phyloP scores from a whole-genome alignment of 148 eudicot species.

The Drosera capensis region DNA sequence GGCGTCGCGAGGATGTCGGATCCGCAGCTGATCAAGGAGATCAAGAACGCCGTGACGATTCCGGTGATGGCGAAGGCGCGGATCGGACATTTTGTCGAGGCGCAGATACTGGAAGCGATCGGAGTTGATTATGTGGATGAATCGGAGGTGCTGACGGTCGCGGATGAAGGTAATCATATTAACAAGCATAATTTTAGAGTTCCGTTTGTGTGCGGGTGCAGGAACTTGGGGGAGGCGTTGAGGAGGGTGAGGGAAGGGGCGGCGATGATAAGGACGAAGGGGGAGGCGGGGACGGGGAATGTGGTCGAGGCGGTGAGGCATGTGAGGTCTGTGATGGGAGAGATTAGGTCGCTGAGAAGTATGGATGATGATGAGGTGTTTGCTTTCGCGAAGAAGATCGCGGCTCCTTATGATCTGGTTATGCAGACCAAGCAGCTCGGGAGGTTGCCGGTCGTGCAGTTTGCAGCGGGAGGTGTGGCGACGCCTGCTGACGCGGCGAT shows the following conservation, averaged over 20 bases:
- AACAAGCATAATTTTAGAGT: slow-evolving; percentile 20
- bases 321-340: slow-evolving; percentile 2
- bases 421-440: slow-evolving; percentile 29
- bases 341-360: slow-evolving; percentile 14
- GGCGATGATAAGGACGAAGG: slow-evolving; percentile 22
- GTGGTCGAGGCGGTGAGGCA: slow-evolving; percentile 7
- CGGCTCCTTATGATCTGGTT: slow-evolving; percentile 28
- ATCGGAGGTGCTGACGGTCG: slow-evolving; percentile 18
- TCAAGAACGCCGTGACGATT: slow-evolving; percentile 19
- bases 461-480: slow-evolving; percentile 47
- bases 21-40: slow-evolving; percentile 23
- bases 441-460: slow-evolving; percentile 49
- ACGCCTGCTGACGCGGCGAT: slow-evolving; percentile 55
- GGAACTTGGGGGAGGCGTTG: slow-evolving; percentile 25
- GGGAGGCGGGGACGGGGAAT: slow-evolving; percentile 17
- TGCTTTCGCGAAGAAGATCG: slow-evolving; percentile 33
- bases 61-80: slow-evolving; percentile 25
- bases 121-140: slow-evolving; percentile 30
- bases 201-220: slow-evolving; percentile 26
- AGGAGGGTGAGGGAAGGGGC: slow-evolving; percentile 29
- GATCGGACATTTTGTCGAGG: slow-evolving; percentile 31
- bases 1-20: slow-evolving; percentile 28
- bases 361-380: slow-evolving; percentile 54
- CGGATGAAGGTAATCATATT: slow-evolving; percentile 21
- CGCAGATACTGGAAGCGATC: slow-evolving; percentile 22